These are phyloP conservation scores for Chlorella sp. DNA, from an alignment of 139 green algal genomes.

Conservation along the genomic window DNA sequence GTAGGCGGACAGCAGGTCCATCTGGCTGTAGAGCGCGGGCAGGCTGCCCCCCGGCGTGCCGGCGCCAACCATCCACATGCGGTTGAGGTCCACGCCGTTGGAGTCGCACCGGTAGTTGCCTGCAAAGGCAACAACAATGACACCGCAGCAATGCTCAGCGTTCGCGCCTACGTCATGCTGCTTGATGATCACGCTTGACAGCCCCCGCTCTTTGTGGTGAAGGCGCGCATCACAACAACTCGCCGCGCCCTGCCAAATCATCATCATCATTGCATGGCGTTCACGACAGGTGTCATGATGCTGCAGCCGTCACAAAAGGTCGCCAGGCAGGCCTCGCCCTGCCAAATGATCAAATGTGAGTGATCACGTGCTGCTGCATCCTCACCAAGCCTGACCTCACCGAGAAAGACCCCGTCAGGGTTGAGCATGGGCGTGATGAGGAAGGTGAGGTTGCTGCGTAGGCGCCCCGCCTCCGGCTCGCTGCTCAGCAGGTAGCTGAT, in stretches of 20 bases:
- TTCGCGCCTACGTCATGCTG: too few species aligned
- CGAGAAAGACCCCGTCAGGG: slow-evolving; percentile 30
- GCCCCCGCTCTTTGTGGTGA: too few species aligned
- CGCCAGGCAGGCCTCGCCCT: too few species aligned
- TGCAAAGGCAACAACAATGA: background rate
- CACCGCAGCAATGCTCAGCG: background rate
- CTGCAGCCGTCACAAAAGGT: too few species aligned
- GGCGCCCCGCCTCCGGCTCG: slow-evolving; percentile 4
- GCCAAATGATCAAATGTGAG: too few species aligned
- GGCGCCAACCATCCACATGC: slow-evolving; percentile 19
- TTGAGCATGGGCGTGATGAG: slow-evolving; percentile 41
- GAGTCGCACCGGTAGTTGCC: slow-evolving; percentile 26
- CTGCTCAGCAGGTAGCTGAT: slow-evolving; percentile 11
- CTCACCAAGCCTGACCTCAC: too few species aligned
- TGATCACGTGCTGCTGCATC: too few species aligned
- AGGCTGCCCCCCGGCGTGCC: slow-evolving; percentile 4
- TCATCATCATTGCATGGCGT: too few species aligned
- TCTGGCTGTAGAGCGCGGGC: slow-evolving; percentile 19
- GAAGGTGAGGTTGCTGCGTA: slow-evolving; percentile 11
- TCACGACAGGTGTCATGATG: too few species aligned
- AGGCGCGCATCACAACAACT: too few species aligned
- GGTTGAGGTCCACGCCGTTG: slow-evolving; percentile 32
- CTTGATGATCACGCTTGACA: too few species aligned
- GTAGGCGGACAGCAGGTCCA: slow-evolving; percentile 24
- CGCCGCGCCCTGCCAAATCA: too few species aligned